Percentiles rank a stretch among this genome's conserved stretches.
These are phyloP conservation scores for Ustilago bromivora DNA, from an alignment of 1,284 basidiomycete genomes.

Conservation along the genomic window DNA sequence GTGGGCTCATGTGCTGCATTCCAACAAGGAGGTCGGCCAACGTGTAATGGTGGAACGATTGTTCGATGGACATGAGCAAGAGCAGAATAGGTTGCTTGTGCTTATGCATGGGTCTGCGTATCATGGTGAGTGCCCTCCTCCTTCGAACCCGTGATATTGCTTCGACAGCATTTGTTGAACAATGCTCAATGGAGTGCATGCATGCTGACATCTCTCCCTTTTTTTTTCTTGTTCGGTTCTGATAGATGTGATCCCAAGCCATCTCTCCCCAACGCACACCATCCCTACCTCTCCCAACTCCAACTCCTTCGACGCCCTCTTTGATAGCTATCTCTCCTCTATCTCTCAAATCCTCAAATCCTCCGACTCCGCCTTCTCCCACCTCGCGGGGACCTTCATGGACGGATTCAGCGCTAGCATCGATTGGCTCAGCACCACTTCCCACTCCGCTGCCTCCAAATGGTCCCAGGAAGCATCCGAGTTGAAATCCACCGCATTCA, in stretches of 20 bases:
- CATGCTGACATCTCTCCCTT: conserved; percentile 1
- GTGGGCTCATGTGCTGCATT: conserved; percentile 40
- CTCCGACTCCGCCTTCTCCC: conserved; percentile 37
- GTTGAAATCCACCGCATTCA: conserved; percentile 38
- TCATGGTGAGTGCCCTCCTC: conserved; percentile 20
- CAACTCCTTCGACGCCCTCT: conserved; percentile 48
- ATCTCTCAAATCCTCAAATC: conserved; percentile 30
- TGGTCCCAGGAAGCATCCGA: conserved; percentile 37
- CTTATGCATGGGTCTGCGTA: conserved; percentile 46
- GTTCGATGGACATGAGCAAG: conserved; percentile 37
- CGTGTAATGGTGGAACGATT: conserved; percentile 37
- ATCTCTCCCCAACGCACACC: conserved; percentile 42
- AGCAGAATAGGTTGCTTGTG: conserved; percentile 45
- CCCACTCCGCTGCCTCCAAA: conserved; percentile 7
- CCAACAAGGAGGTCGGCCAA: conserved; percentile 26
- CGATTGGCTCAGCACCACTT: conserved; percentile 38
- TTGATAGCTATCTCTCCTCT: conserved; percentile 39
- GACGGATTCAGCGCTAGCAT: conserved; percentile 37
- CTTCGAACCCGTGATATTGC: too few species aligned
- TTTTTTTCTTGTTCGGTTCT: background rate
- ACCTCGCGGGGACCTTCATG: conserved; percentile 36
- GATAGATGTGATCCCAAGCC: conserved; percentile 39
- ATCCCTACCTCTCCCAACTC: conserved; percentile 30
- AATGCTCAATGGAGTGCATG: background rate
- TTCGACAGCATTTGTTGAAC: background rate